phyloP scores from a whole-genome alignment of 176 grass and related monocot genomes.

The Cymbopogon citratus region DNA sequence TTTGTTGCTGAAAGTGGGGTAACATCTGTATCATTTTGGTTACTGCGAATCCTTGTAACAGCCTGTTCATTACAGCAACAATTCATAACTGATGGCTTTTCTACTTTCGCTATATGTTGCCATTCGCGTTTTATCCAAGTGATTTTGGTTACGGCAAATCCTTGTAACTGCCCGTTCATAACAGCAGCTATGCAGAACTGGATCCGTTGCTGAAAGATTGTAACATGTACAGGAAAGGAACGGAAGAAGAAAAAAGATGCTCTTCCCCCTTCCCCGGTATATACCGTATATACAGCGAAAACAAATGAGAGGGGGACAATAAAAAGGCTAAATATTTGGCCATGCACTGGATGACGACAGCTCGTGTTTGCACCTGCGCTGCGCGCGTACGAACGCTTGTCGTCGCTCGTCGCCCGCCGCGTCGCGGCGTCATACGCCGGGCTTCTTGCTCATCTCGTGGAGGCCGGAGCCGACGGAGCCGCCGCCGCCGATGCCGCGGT shows the following conservation, averaged over 20 bases:
- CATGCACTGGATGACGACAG: neutral
- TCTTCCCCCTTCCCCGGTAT: neutral
- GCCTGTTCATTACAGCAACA: neutral
- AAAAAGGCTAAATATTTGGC: neutral
- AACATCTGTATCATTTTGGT: neutral
- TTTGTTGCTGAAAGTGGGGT: neutral
- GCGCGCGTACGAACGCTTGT: neutral
- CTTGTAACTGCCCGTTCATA: too few species aligned
- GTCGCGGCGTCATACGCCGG: constrained; percentile 20
- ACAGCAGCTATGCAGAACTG: too few species aligned
- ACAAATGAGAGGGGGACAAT: neutral
- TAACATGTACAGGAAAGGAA: too few species aligned
- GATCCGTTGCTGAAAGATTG: too few species aligned
- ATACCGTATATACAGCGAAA: neutral
- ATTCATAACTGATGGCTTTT: neutral
- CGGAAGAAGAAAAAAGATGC: neutral
- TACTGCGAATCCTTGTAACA: neutral
- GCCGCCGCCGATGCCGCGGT: constrained; percentile 34
- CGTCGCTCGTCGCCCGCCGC: neutral
- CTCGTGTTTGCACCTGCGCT: neutral
- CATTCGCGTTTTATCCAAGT: too few species aligned
- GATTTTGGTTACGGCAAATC: too few species aligned
- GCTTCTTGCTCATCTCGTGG: constrained; percentile 45
- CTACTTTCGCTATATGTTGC: too few species aligned
- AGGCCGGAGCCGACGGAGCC: constrained; percentile 6